phyloP scores from a whole-genome alignment of 306 rosid species.

The Vicia villosa region DNA sequence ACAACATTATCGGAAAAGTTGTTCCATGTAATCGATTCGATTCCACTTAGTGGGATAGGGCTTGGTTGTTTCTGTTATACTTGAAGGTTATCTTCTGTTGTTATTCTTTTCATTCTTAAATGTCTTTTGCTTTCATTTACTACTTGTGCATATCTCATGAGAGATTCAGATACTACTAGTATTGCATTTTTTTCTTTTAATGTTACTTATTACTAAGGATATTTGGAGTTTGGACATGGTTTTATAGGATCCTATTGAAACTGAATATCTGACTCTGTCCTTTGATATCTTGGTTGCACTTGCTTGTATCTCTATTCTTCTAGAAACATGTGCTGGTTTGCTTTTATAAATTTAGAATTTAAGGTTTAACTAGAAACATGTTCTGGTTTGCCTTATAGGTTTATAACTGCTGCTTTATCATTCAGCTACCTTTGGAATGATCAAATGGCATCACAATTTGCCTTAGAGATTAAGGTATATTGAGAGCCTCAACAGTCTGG shows the following conservation, averaged over 20 bases:
- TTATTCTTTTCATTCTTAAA: too few species aligned
- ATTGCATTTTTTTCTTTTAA: too few species aligned
- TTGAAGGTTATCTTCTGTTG: too few species aligned
- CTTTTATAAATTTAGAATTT: neutral
- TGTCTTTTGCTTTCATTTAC: neutral
- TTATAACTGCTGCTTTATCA: neutral
- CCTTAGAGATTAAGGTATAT: too few species aligned
- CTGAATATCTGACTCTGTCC: constrained; percentile 20
- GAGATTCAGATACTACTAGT: constrained; percentile 8
- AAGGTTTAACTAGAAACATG: neutral
- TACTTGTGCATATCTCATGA: neutral
- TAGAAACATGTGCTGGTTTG: neutral
- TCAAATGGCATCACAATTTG: too few species aligned
- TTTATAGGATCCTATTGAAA: constrained; percentile 20
- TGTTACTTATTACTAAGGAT: neutral
- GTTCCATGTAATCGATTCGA: too few species aligned
- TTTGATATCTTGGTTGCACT: neutral
- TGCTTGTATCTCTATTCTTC: neutral
- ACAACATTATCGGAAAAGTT: too few species aligned
- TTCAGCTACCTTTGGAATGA: neutral
- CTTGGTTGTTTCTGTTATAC: too few species aligned
- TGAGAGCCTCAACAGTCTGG: too few species aligned
- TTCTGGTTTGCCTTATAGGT: neutral
- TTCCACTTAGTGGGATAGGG: too few species aligned
- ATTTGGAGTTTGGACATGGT: constrained; percentile 16